Conservation (phyloP, 352 stramenopile species). For the Phytophthora melonis region DNA sequence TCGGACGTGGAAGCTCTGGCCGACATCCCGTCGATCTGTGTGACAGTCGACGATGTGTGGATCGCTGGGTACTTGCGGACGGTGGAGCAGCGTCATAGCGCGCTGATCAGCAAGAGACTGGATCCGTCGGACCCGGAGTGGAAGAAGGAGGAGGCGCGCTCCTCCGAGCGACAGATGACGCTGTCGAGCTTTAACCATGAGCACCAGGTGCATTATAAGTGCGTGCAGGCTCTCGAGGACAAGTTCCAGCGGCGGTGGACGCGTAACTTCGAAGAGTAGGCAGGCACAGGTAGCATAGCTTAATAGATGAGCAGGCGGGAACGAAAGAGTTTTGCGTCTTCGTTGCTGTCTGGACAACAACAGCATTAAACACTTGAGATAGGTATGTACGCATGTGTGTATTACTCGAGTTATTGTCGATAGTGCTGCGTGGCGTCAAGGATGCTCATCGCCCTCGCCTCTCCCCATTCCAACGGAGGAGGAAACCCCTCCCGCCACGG, state of each 20-base stretch:
- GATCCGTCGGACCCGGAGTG: slow-evolving; percentile 72
- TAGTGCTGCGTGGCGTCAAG: neutral
- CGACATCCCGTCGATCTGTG: slow-evolving; percentile 70
- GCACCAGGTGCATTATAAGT: slow-evolving; percentile 87
- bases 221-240: slow-evolving; percentile 75
- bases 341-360: slow-evolving; percentile 11
- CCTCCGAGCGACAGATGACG: slow-evolving; percentile 63
- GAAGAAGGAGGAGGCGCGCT: slow-evolving; percentile 68
- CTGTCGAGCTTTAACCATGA: slow-evolving; percentile 86
- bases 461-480: slow-evolving; percentile 29
- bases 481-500: neutral
- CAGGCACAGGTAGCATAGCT: slow-evolving; percentile 14
- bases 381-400: slow-evolving; percentile 26
- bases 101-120: slow-evolving; percentile 82
- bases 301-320: slow-evolving; percentile 4
- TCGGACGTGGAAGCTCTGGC: slow-evolving; percentile 71
- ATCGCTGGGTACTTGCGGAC: slow-evolving; percentile 82
- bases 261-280: slow-evolving; percentile 70
- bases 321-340: neutral
- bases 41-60: slow-evolving; percentile 88
- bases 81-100: slow-evolving; percentile 63
- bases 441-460: neutral
- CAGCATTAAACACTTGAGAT: neutral
- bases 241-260: slow-evolving; percentile 69
- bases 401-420: slow-evolving; percentile 36